A percentile compares a stretch with the other conserved stretches of the same genome.
Evolutionary conservation across 2,329 filamentous ascomycete genomes (phyloP).

Genomic region (Plenodomus tracheiphilus): DNA sequence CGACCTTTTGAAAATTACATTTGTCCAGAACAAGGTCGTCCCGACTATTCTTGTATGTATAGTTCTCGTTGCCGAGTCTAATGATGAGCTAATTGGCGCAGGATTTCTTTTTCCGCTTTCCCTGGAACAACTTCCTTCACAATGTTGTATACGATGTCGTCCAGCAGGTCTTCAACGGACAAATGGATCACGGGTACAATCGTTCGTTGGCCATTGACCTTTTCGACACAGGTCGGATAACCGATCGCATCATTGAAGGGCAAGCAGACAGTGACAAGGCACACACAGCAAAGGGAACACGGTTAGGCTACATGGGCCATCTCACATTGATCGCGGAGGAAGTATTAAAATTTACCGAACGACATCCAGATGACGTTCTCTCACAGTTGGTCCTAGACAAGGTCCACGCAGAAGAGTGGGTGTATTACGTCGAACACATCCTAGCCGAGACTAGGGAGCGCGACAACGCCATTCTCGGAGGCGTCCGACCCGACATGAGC

Average conservation of each 20-base stretch:
- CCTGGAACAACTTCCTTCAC: constrained; percentile 99
- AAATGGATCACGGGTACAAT: constrained; percentile 95
- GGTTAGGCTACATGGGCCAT: constrained; percentile 98
- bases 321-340: constrained; percentile 96
- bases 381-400: constrained; percentile 83
- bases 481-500: constrained; percentile 87
- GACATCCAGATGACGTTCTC: constrained; percentile 84
- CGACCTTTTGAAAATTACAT: constrained; percentile 92
- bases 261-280: constrained; percentile 86
- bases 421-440: constrained; percentile 90
- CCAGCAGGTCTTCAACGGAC: constrained; percentile 98
- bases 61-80: background rate
- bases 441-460: constrained; percentile 91
- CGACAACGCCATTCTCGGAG: constrained; percentile 97
- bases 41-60: constrained; percentile 85
- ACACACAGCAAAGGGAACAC: constrained; percentile 80
- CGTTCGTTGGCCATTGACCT: constrained; percentile 86
- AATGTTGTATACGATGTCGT: constrained; percentile 99
- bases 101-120: constrained; percentile 98
- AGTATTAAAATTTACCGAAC: constrained; percentile 96
- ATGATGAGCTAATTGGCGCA: constrained; percentile 42
- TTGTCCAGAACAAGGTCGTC: constrained; percentile 91
- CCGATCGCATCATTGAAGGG: constrained; percentile 87
- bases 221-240: constrained; percentile 88
- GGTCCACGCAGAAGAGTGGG: constrained; percentile 88